Conservation (phyloP, 2,329 filamentous ascomycete genomes). For the Xylariaceae sp. region DNA sequence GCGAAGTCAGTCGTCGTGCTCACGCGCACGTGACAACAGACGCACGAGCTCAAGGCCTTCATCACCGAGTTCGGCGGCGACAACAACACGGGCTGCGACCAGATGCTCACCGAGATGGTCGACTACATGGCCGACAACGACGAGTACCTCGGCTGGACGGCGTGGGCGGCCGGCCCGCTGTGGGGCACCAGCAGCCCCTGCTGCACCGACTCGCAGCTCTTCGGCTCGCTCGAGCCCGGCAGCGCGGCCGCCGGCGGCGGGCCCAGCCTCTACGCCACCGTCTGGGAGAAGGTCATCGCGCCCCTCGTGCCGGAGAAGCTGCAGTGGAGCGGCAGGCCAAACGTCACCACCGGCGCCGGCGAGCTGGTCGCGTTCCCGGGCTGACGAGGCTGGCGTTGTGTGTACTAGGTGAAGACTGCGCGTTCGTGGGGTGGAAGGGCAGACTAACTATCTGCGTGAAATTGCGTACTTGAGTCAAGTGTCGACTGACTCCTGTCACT, state of each 20-base stretch:
- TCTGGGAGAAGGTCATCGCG: slow-evolving; percentile 37
- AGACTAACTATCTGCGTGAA: too few relatives aligned
- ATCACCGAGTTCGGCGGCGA: slow-evolving; percentile 42
- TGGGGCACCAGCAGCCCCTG: slow-evolving; percentile 37
- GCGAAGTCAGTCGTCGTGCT: background rate
- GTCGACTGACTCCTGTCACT: too few relatives aligned
- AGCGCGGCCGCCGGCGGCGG: slow-evolving; percentile 34
- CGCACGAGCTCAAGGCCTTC: slow-evolving; percentile 33
- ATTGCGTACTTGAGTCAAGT: too few relatives aligned
- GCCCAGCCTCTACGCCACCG: slow-evolving; percentile 36
- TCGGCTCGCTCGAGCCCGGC: slow-evolving; percentile 39
- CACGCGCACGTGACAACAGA: background rate
- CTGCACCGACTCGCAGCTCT: slow-evolving; percentile 32
- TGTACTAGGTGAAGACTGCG: too few relatives aligned
- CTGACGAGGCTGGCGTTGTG: slow-evolving; percentile 1
- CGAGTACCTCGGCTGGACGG: slow-evolving; percentile 43
- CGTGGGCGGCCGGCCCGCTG: slow-evolving; percentile 42
- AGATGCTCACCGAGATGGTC: slow-evolving; percentile 33
- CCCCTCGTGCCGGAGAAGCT: slow-evolving; percentile 33
- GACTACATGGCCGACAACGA: slow-evolving; percentile 39
- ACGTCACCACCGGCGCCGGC: slow-evolving; percentile 18
- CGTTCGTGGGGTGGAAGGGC: too few relatives aligned
- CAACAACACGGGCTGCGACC: slow-evolving; percentile 33
- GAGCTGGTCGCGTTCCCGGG: slow-evolving; percentile 13
- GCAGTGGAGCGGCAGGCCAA: slow-evolving; percentile 29